Base-by-base conservation (phyloP, 345 rosid genomes). In the Combretum micranthum region DNA sequence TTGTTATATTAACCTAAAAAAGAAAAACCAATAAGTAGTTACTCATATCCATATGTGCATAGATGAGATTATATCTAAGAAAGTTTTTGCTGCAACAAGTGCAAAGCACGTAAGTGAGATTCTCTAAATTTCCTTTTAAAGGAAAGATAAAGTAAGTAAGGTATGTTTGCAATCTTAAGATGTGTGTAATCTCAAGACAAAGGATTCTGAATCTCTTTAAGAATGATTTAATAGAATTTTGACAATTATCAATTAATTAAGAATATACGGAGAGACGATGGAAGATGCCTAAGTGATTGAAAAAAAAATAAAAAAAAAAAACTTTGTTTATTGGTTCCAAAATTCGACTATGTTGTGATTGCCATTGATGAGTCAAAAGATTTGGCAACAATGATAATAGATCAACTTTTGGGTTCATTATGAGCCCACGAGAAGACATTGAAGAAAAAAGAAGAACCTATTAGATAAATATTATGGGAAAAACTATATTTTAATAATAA, bases 281-380 rank as follows among this genome's bases (percentile, higher is more conserved):
- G 3, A n/a, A 4, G 42, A 64, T 17, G 14, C 32, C 42, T 17
- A 12, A 12, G 56, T 52, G 1, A 44, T 53, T 0, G 45, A 49
- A 55, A 71, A 71, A 15, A 53, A 61, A 12, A 12, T 47, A 49
- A 55, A 71, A 71, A 15, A 53, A 61, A 12, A 12, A 53, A 61
- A 11, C n/a, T 71, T 25, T 13, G 20, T 0, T 47, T 49, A 6
- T 32, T 62, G 12, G 8, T 15, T 19, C 16, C 50, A 44, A 62
- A 50, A 19, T 71, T 46, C 12, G 42, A 62, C 11, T 42, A 43
- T 42, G 44, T 64, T 6, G 45, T 60, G 3, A 19, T 42, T 8
- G 52, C 56, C 2, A 63, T 65, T 14, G 45, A 65, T 42, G 64
- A 70, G 16, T 57, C 49, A 13, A 66, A 53, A 25, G 62, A 58